Percentiles rank a stretch among this genome's conserved stretches.
These are phyloP conservation scores for Dictyostelium discoideum DNA, from an alignment of 78 protist genomes.

Conservation along the genomic window DNA sequence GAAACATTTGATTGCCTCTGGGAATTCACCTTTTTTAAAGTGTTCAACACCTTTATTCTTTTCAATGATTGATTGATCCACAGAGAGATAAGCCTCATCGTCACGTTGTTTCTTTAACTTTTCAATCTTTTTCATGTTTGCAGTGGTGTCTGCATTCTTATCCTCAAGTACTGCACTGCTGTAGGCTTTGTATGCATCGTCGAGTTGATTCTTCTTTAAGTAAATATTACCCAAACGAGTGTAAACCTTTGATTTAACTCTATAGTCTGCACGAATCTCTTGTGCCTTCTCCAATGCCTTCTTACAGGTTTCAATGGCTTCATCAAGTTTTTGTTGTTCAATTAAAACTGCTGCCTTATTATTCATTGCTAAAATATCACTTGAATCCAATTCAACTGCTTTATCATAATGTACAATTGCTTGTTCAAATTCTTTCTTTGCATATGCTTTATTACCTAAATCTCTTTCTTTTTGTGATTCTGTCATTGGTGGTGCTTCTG, in stretches of 20 bases:
- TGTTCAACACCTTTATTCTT: slow-evolving; percentile 90
- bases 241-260: slow-evolving; percentile 58
- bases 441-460: slow-evolving; percentile 88
- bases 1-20: slow-evolving; percentile 89
- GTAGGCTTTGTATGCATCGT: slow-evolving; percentile 83
- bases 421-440: slow-evolving; percentile 80
- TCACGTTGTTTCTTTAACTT: slow-evolving; percentile 66
- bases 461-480: slow-evolving; percentile 85
- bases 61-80: slow-evolving; percentile 81
- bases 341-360: slow-evolving; percentile 90
- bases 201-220: slow-evolving; percentile 41
- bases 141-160: slow-evolving; percentile 78
- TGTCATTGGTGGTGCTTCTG: slow-evolving; percentile 37
- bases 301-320: slow-evolving; percentile 71
- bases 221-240: slow-evolving; percentile 85
- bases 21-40: slow-evolving; percentile 88
- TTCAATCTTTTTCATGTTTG: slow-evolving; percentile 77
- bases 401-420: slow-evolving; percentile 84
- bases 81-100: slow-evolving; percentile 80
- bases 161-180: slow-evolving; percentile 84
- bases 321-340: slow-evolving; percentile 77
- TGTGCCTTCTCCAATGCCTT: slow-evolving; percentile 80
- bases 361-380: slow-evolving; percentile 75
- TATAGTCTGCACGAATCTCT: slow-evolving; percentile 83
- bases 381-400: slow-evolving; percentile 80